Evolutionary conservation across 2,329 filamentous ascomycete species (phyloP).

Genomic region (Catunica adiposa): DNA sequence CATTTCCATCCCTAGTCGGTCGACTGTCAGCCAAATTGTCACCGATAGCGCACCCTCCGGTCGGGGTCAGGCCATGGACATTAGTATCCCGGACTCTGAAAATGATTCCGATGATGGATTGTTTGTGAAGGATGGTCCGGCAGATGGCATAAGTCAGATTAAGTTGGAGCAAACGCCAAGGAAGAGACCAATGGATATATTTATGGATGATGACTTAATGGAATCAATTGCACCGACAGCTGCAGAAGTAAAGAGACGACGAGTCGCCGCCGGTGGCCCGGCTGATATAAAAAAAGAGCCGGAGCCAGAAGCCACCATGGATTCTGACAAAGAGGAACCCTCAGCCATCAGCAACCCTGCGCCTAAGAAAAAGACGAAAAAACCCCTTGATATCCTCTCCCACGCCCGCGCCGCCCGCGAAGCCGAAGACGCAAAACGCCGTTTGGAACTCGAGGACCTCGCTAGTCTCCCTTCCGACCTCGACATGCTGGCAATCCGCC

Average conservation of each 20-base stretch:
- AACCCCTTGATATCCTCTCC: slow-evolving; percentile 49
- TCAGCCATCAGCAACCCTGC: slow-evolving; percentile 25
- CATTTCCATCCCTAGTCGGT: too few species aligned
- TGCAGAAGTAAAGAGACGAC: slow-evolving; percentile 62
- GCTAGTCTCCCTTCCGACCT: slow-evolving; percentile 43
- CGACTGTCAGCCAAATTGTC: not conserved
- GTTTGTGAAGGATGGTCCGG: slow-evolving; percentile 38
- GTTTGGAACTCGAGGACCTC: slow-evolving; percentile 36
- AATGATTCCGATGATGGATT: slow-evolving; percentile 29
- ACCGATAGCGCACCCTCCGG: not conserved
- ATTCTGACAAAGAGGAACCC: slow-evolving; percentile 16
- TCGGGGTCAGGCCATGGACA: not conserved
- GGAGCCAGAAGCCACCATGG: slow-evolving; percentile 17
- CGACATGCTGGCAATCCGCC: slow-evolving; percentile 55
- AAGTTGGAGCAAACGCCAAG: slow-evolving; percentile 22
- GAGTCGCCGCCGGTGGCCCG: slow-evolving; percentile 41
- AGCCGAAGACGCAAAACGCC: slow-evolving; percentile 48
- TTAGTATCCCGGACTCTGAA: not conserved
- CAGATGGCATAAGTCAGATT: slow-evolving; percentile 15
- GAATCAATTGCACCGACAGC: slow-evolving; percentile 61
- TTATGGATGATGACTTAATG: slow-evolving; percentile 37
- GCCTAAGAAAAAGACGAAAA: slow-evolving; percentile 37
- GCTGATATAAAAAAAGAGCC: slow-evolving; percentile 25
- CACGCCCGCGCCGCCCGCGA: slow-evolving; percentile 43
- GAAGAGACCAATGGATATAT: slow-evolving; percentile 28